Conservation (phyloP, 2,329 filamentous ascomycete genomes). For the Stachybotrys chartarum region DNA sequence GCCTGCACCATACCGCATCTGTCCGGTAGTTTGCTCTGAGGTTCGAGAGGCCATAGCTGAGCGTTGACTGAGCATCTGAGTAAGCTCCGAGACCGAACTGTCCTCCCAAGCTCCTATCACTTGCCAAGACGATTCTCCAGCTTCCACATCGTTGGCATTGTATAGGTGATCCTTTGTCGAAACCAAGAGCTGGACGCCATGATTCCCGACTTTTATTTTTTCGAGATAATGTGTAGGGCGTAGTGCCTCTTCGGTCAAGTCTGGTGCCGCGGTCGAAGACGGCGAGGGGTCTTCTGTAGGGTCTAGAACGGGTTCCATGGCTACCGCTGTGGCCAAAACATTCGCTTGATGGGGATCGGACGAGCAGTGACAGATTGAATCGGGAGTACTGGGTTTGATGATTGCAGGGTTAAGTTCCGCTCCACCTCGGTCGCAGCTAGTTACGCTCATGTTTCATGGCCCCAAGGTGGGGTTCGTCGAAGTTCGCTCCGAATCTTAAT, state of each 20-base stretch:
- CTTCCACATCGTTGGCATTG: slow-evolving; percentile 2
- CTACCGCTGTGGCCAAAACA: too few species aligned
- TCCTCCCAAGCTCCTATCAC: slow-evolving; percentile 7
- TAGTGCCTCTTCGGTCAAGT: not conserved
- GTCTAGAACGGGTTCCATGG: not conserved
- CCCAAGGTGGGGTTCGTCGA: too few species aligned
- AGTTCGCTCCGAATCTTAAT: too few species aligned
- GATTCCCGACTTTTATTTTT: not conserved
- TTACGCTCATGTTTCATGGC: too few species aligned
- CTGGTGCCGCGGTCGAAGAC: not conserved
- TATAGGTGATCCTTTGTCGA: slow-evolving; percentile 4
- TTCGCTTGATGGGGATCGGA: too few species aligned
- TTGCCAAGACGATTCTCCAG: slow-evolving; percentile 2
- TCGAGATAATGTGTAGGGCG: not conserved
- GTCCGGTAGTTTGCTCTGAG: not conserved
- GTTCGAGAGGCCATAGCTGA: not conserved
- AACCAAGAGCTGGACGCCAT: slow-evolving; percentile 4
- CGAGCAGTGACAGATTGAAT: too few species aligned
- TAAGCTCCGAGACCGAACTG: slow-evolving; percentile 3
- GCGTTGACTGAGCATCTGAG: slow-evolving; percentile 3
- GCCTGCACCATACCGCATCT: not conserved
- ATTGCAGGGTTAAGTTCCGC: too few species aligned
- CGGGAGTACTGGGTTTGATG: too few species aligned
- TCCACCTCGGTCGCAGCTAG: too few species aligned
- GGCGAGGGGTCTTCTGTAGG: not conserved